Percentiles rank a stretch among this genome's conserved stretches.
Evolutionary conservation across 441 rosid genomes (phyloP).

Genomic region (Mallotus japonicus): DNA sequence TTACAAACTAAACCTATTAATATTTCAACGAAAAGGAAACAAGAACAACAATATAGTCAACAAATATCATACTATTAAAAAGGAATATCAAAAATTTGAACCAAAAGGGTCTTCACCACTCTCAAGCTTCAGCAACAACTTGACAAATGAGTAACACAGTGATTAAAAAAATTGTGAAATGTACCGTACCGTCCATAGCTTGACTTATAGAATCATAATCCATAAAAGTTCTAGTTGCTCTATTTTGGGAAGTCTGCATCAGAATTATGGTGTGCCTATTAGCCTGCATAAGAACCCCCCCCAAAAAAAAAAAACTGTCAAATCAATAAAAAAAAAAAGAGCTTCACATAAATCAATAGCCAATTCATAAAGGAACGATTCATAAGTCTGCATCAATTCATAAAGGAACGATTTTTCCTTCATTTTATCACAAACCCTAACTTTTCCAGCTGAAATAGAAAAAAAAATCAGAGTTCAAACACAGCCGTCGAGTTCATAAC

Average conservation of each 20-base stretch:
- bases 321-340: too few species aligned
- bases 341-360: too few species aligned
- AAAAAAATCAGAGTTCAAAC: too few species aligned
- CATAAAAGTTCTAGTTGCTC: constrained; percentile 89
- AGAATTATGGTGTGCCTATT: constrained; percentile 90
- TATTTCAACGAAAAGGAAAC: not conserved
- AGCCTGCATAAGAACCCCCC: constrained; percentile 70
- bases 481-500: too few species aligned
- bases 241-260: constrained; percentile 77
- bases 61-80: not conserved
- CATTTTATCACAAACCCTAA: too few species aligned
- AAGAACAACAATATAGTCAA: not conserved
- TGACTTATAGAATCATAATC: constrained; percentile 81
- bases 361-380: too few species aligned
- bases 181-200: constrained; percentile 84
- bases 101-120: not conserved
- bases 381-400: too few species aligned
- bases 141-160: not conserved
- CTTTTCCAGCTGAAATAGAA: too few species aligned
- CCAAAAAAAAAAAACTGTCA: too few species aligned
- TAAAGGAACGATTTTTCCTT: too few species aligned
- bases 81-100: not conserved
- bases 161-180: not conserved
- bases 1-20: not conserved
- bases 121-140: not conserved